Evolutionary conservation across 2,329 filamentous ascomycete species (phyloP).

Genomic region (Hypocrella siamensis): DNA sequence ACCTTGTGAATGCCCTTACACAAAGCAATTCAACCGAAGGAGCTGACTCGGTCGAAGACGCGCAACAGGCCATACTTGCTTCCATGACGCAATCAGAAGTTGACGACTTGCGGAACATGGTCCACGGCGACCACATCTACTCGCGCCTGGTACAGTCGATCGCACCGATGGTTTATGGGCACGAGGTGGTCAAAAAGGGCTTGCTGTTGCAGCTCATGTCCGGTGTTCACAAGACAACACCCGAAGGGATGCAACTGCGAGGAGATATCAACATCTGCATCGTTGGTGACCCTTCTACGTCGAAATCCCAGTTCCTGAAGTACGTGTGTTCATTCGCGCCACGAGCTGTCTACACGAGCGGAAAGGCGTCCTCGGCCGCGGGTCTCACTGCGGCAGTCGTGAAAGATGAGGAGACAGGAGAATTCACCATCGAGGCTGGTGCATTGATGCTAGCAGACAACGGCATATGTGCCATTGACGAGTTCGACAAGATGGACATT

Average conservation of each 20-base stretch:
- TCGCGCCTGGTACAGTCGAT: conserved; percentile 82
- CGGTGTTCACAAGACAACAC: conserved; percentile 82
- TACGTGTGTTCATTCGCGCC: conserved; percentile 97
- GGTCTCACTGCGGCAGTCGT: conserved; percentile 95
- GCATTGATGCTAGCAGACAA: conserved; percentile 96
- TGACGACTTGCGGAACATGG: conserved; percentile 80
- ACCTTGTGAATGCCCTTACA: conserved; percentile 74
- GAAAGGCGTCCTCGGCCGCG: conserved; percentile 91
- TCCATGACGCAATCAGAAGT: conserved; percentile 80
- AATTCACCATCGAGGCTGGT: conserved; percentile 97
- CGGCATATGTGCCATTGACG: conserved; percentile 94
- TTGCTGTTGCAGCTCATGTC: conserved; percentile 86
- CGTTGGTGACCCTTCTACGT: conserved; percentile 91
- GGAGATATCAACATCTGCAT: conserved; percentile 99
- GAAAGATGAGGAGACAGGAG: conserved; percentile 95
- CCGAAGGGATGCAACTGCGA: conserved; percentile 88
- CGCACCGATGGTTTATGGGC: conserved; percentile 92
- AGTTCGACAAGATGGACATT: conserved; percentile 99
- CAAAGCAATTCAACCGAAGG: conserved; percentile 43
- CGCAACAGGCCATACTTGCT: conserved; percentile 73
- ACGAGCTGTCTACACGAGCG: conserved; percentile 90
- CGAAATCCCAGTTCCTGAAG: conserved; percentile 95
- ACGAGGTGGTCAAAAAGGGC: conserved; percentile 96
- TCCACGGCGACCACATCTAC: conserved; percentile 93
- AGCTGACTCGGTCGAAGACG: conserved; percentile 61